Percentiles rank a stretch among this genome's conserved stretches.
These are phyloP conservation scores for Platanthera guangdongensis DNA, from an alignment of 106 monocot species.

Conservation along the genomic window DNA sequence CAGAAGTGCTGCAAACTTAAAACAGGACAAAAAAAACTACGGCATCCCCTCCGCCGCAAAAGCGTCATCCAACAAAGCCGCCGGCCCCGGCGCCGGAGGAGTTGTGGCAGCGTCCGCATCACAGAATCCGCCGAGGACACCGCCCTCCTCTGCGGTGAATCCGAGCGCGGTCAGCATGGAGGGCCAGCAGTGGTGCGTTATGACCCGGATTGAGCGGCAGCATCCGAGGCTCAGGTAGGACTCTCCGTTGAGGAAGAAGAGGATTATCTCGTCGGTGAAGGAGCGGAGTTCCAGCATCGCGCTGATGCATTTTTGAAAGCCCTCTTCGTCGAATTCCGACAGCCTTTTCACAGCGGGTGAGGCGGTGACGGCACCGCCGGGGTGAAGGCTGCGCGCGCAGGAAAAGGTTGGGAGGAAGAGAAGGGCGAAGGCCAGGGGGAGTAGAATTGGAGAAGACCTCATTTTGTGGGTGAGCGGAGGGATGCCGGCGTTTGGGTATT, in stretches of 20 bases:
- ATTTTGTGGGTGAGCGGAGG: too few relatives aligned
- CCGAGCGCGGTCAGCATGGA: slow-evolving; percentile 25
- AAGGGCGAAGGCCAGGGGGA: too few relatives aligned
- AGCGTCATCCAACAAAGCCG: too few relatives aligned
- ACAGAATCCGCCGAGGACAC: slow-evolving; percentile 30
- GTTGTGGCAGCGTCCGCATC: slow-evolving; percentile 12
- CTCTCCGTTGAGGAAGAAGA: slow-evolving; percentile 35
- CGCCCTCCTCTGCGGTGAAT: slow-evolving; percentile 29
- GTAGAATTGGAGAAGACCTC: too few relatives aligned
- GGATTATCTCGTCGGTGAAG: slow-evolving; percentile 34
- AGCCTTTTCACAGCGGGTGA: too few relatives aligned
- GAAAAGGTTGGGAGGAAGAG: too few relatives aligned
- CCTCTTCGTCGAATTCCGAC: background rate
- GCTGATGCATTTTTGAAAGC: slow-evolving; percentile 18
- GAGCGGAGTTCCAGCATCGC: slow-evolving; percentile 29
- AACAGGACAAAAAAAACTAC: too few relatives aligned
- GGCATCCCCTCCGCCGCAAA: too few relatives aligned
- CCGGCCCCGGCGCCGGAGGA: background rate
- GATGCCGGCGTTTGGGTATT: too few relatives aligned
- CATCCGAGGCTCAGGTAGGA: slow-evolving; percentile 21
- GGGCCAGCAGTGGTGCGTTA: slow-evolving; percentile 34
- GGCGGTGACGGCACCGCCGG: too few relatives aligned
- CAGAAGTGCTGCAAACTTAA: too few relatives aligned
- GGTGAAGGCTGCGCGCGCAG: too few relatives aligned
- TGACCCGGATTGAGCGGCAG: slow-evolving; percentile 26